Conservation (phyloP, 2,329 filamentous ascomycete genomes). For the Xylariales sp. region DNA sequence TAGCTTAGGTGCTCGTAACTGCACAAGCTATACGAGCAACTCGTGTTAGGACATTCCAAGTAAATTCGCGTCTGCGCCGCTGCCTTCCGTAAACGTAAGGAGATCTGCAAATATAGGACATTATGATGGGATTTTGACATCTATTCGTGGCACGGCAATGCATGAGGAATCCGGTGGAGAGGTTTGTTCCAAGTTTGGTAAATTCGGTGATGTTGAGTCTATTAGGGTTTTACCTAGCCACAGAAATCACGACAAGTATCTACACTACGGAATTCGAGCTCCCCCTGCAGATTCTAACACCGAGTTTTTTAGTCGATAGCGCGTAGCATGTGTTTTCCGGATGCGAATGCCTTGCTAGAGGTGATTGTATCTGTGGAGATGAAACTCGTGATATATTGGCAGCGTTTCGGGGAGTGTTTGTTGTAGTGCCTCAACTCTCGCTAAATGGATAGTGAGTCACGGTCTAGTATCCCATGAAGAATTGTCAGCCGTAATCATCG, state of each 20-base stretch:
- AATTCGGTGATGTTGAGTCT: neutral
- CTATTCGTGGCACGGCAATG: neutral
- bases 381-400: neutral
- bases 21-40: neutral
- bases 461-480: neutral
- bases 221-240: neutral
- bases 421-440: neutral
- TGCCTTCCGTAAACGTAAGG: neutral
- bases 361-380: neutral
- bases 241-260: neutral
- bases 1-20: neutral
- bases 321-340: neutral
- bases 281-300: too few relatives aligned
- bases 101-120: neutral
- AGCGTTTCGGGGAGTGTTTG: constrained; percentile 1
- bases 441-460: neutral
- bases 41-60: neutral
- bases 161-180: neutral
- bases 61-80: neutral
- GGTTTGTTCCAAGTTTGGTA: neutral
- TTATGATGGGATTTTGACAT: neutral
- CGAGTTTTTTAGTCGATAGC: neutral
- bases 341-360: neutral
- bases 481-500: neutral
- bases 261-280: neutral